Base-by-base conservation (phyloP, 805 yeast genomes). In the Candida silvicultrix region DNA sequence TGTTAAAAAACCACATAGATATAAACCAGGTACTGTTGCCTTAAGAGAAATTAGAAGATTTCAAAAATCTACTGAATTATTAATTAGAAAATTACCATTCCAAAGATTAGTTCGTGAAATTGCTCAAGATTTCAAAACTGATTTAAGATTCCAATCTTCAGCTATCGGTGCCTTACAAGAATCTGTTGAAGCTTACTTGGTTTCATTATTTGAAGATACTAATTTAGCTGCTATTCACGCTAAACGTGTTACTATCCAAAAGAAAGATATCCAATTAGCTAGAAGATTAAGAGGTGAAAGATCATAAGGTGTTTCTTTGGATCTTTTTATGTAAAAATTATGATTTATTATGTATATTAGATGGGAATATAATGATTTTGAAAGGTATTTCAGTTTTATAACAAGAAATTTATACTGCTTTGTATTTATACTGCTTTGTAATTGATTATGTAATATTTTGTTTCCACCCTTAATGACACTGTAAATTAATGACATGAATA, bases 171-270 rank as follows among this genome's bases (percentile, higher is more conserved):
- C 99, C 58, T 77, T 92, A 62, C 99, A 92, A 73, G 99, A 94
- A 75, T 90, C 98, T 53, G 96, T 92, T 53, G 99, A 92, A 78
- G 97, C 97, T 64, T 94, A 89, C 80, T 78, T 94, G 62, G 97
- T 92, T 45, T 88, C 96, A 50, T 74, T 92, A 64, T 94, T 92
- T 60, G 98, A 92, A 78, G 98, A 94, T 72, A 94, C 98, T 56
- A 92, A 90, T 78, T 80, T 92, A 77, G 94, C 97, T 77, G 97
- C 98, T 56, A 88, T 89, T 59, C 99, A 92, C 74, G 99, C 98
- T 64, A 92, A 94, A 83, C 85, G 99, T 76, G 98, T 92, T 60
- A 92, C 99, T 55, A 89, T 92, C 66, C 96, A 89, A 80, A 92
- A 89, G 88, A 90, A 90, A 77, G 99, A 92, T 72, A 88, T 92